phyloP scores from a whole-genome alignment of 2,329 filamentous ascomycete species.

The Nemania bipapillata region DNA sequence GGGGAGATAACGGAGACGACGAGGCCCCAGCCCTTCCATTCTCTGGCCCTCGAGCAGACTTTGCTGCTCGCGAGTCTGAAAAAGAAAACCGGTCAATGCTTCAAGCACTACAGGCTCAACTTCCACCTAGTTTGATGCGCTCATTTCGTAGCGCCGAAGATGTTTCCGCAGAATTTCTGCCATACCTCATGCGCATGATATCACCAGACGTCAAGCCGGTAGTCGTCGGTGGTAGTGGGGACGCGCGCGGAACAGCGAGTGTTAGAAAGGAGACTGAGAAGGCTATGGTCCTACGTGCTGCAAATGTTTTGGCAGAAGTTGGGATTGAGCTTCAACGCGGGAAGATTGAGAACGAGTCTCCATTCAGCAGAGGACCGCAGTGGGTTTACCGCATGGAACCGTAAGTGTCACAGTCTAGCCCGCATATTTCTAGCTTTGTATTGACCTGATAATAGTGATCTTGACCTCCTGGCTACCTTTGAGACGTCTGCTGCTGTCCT shows the following conservation, averaged over 20 bases:
- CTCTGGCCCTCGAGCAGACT: slow-evolving; percentile 83
- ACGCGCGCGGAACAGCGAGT: slow-evolving; percentile 75
- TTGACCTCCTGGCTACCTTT: slow-evolving; percentile 83
- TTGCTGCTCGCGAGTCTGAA: slow-evolving; percentile 79
- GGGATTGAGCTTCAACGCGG: slow-evolving; percentile 84
- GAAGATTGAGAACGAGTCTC: slow-evolving; percentile 76
- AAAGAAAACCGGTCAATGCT: slow-evolving; percentile 82
- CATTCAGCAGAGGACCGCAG: slow-evolving; percentile 67
- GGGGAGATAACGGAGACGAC: slow-evolving; percentile 60
- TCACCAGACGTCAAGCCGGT: slow-evolving; percentile 92
- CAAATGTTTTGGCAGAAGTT: slow-evolving; percentile 83
- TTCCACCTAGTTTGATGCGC: slow-evolving; percentile 77
- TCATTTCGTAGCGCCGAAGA: slow-evolving; percentile 82
- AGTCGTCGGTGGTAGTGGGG: slow-evolving; percentile 76
- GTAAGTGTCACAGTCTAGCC: slow-evolving; percentile 61
- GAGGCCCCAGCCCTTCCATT: slow-evolving; percentile 74
- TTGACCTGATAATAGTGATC: slow-evolving; percentile 57
- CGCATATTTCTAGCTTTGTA: slow-evolving; percentile 3
- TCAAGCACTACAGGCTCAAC: slow-evolving; percentile 75
- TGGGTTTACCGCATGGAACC: slow-evolving; percentile 97
- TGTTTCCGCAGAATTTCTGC: slow-evolving; percentile 83
- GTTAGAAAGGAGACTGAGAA: slow-evolving; percentile 90
- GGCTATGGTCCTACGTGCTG: slow-evolving; percentile 79
- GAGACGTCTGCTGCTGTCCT: slow-evolving; percentile 70
- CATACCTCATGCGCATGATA: slow-evolving; percentile 84